Evolutionary conservation across 306 rosid genomes (phyloP).

Genomic region (Cajanus cajan): DNA sequence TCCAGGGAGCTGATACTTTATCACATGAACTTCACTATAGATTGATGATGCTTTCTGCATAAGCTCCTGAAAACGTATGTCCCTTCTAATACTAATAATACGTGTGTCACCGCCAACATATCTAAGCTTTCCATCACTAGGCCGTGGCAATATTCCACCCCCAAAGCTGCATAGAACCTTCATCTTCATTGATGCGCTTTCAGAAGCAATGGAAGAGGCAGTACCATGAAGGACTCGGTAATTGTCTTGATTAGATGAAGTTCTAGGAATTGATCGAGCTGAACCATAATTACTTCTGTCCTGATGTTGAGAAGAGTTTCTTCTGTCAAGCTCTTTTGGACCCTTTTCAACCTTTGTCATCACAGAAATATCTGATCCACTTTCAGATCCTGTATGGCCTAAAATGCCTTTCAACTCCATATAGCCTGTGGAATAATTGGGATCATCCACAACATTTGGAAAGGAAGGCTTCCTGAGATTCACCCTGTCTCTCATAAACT

Average conservation of each 20-base stretch:
- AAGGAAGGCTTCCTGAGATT: slow-evolving; percentile 55
- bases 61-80: slow-evolving; percentile 66
- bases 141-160: slow-evolving; percentile 81
- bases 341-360: slow-evolving; percentile 51
- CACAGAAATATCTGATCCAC: slow-evolving; percentile 55
- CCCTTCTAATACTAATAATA: slow-evolving; percentile 62
- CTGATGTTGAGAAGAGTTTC: slow-evolving; percentile 45
- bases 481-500: slow-evolving; percentile 88
- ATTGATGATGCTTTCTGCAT: slow-evolving; percentile 59
- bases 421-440: slow-evolving; percentile 55
- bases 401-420: slow-evolving; percentile 56
- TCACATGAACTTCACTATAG: slow-evolving; percentile 49
- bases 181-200: slow-evolving; percentile 52
- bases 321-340: slow-evolving; percentile 60
- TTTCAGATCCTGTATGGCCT: slow-evolving; percentile 64
- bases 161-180: slow-evolving; percentile 88
- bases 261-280: slow-evolving; percentile 47
- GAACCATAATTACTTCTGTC: slow-evolving; percentile 59
- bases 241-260: slow-evolving; percentile 59
- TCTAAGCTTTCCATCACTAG: slow-evolving; percentile 82
- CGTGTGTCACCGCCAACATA: slow-evolving; percentile 93
- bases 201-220: slow-evolving; percentile 54
- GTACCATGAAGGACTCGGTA: slow-evolving; percentile 47
- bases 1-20: slow-evolving; percentile 93
- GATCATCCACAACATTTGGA: slow-evolving; percentile 59